These are phyloP conservation scores for Cyclotella choctawhatcheeana DNA, from an alignment of 108 stramenopile genomes.

Conservation along the genomic window DNA sequence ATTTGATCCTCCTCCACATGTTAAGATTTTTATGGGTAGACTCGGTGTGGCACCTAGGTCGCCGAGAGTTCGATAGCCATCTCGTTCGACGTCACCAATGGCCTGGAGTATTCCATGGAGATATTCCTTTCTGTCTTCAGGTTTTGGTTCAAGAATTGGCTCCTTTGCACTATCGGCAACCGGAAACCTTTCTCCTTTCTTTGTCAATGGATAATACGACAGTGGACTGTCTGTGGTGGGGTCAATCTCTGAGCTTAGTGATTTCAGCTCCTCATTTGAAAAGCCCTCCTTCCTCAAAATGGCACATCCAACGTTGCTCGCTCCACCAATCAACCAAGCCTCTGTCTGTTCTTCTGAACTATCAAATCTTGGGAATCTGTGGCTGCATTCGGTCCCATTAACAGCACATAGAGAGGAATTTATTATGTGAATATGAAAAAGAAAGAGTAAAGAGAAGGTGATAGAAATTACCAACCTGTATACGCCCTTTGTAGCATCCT, in stretches of 20 bases:
- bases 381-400: too few species aligned
- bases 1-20: constrained; percentile 88
- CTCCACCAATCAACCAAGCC: constrained; percentile 93
- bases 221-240: constrained; percentile 65
- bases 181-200: constrained; percentile 91
- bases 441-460: too few species aligned
- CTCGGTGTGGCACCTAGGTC: constrained; percentile 84
- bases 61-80: constrained; percentile 76
- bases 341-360: constrained; percentile 47
- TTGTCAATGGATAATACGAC: constrained; percentile 85
- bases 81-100: constrained; percentile 78
- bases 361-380: constrained; percentile 79
- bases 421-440: too few species aligned
- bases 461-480: too few species aligned
- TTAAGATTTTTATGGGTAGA: constrained; percentile 60
- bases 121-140: constrained; percentile 68
- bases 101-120: constrained; percentile 84
- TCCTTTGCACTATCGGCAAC: constrained; percentile 78
- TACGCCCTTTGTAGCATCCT: constrained; percentile 84
- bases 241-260: constrained; percentile 74
- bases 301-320: constrained; percentile 92
- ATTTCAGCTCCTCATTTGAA: constrained; percentile 73
- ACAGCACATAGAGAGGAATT: too few species aligned
- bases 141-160: constrained; percentile 74
- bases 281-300: constrained; percentile 79